A percentile compares a stretch with the other conserved stretches of the same genome.
phyloP scores from a whole-genome alignment of 1,284 basidiomycete genomes.

The Trichosporon coremiiforme region DNA sequence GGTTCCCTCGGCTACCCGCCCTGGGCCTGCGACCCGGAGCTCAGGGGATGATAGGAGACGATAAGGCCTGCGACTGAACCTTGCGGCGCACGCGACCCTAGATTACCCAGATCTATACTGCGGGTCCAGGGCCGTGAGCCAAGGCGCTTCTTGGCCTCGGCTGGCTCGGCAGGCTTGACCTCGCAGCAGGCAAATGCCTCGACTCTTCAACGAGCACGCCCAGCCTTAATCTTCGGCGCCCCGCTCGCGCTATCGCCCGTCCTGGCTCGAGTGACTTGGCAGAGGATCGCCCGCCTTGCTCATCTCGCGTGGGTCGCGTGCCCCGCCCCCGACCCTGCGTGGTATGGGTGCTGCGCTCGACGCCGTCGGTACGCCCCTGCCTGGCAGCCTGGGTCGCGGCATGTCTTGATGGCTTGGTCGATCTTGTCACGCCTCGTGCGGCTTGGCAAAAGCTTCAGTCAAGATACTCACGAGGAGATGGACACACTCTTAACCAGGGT shows the following conservation, averaged over 20 bases:
- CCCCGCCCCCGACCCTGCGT: too few species aligned
- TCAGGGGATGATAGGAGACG: not conserved
- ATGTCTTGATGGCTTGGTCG: not conserved
- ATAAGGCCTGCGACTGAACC: not conserved
- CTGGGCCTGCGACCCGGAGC: not conserved
- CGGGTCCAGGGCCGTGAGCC: not conserved
- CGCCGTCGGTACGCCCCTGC: not conserved
- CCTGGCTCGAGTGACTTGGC: not conserved
- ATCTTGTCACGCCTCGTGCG: not conserved
- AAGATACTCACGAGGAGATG: not conserved
- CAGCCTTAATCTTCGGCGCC: not conserved
- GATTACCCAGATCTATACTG: not conserved
- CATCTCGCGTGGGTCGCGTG: not conserved
- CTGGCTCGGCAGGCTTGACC: too few species aligned
- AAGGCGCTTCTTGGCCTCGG: not conserved
- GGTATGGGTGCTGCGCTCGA: not conserved
- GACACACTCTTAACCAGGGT: not conserved
- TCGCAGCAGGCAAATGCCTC: too few species aligned
- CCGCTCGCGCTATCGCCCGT: not conserved
- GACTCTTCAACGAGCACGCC: not conserved
- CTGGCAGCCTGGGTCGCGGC: too few species aligned
- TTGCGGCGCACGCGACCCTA: not conserved
- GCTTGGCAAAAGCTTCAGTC: not conserved
- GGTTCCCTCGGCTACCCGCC: not conserved
- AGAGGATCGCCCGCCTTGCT: not conserved